Conservation (phyloP, 2,329 filamentous ascomycete genomes). For the Diaporthe batatas region DNA sequence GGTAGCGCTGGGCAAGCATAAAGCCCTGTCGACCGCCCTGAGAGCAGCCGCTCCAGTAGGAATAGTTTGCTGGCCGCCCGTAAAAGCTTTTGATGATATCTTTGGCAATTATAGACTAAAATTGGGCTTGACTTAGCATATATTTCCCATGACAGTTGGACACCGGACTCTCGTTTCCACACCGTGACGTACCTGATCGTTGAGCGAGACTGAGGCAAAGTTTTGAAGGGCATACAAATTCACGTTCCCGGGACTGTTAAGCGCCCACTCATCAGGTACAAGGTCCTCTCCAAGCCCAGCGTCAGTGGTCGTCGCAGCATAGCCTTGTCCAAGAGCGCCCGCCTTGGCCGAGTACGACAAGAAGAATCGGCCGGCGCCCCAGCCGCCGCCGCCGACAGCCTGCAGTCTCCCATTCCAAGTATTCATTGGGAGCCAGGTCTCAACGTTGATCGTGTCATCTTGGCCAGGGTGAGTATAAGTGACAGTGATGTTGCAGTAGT, state of each 20-base stretch:
- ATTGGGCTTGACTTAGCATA: background rate
- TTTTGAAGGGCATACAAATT: conserved; percentile 46
- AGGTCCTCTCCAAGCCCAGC: conserved; percentile 39
- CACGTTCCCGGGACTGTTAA: conserved; percentile 40
- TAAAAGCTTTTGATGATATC: conserved; percentile 58
- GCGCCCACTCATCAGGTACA: conserved; percentile 32
- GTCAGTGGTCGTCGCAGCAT: conserved; percentile 47
- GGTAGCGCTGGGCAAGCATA: conserved; percentile 65
- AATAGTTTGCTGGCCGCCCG: conserved; percentile 52
- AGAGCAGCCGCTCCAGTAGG: conserved; percentile 71
- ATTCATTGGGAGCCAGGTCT: conserved; percentile 15
- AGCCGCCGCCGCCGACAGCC: conserved; percentile 23
- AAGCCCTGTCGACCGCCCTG: conserved; percentile 71
- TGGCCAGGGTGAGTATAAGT: conserved; percentile 24
- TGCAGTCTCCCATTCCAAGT: conserved; percentile 26
- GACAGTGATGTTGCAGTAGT: conserved; percentile 33
- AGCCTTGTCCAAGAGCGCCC: conserved; percentile 46
- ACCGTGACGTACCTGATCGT: conserved; percentile 38
- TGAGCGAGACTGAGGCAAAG: conserved; percentile 45
- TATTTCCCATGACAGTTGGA: background rate
- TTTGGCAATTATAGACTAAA: conserved; percentile 54
- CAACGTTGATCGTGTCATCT: conserved; percentile 9
- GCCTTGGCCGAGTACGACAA: conserved; percentile 42
- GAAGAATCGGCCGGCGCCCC: conserved; percentile 13
- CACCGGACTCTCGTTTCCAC: background rate